Evolutionary conservation across 768 basidiomycete genomes (phyloP), one percentile per base, ranked within the genome.

Genomic region (Panaeolus cyanescens): DNA sequence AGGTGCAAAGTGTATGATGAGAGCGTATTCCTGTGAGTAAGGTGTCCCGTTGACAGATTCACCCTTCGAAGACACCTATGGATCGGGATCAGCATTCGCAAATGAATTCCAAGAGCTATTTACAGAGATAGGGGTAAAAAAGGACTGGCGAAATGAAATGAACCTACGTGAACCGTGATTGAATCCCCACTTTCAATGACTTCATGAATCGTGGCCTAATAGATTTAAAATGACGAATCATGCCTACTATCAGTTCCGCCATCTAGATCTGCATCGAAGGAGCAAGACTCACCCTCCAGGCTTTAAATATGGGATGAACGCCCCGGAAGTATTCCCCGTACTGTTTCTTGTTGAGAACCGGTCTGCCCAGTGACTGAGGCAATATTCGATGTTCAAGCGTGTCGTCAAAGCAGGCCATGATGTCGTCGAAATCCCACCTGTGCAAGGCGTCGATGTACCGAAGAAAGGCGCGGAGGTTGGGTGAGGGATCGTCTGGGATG

Each of bases 321-420:
- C 66, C 69, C 42, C 62, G 66, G 58, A 74, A 67, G 56, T 76
- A 77, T 17, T 72, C 68, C 31, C 66, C 56, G 62, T 76, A 78
- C 53, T 74, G 70, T 19, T 70, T 67, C 59, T 76, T 77, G 60
- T 70, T 75, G 33, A 76, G 67, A 17, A 77, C 73, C 9, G 75
- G 76, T 50, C 74, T 68, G 40, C 70, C 71, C 25, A 79, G 62
- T 15, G 72, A 72, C 22, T 67, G 62, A 2, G 78, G 78, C 9
- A 79, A 63, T 50, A 76, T 77, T 4, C 72, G 70, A 59, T 78
- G 76, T 40, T 74, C 74, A 8, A 79, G 69, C 31, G 61, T 55
- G 0, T 72, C 69, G 63, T 76, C 73, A 58, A 78, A 77, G 32
- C 72, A 68, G 10, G 68, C 64, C 20, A 73, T 61, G 55, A 73